These are phyloP conservation scores for Salix dunnii DNA, from an alignment of 345 rosid species.

Conservation along the genomic window DNA sequence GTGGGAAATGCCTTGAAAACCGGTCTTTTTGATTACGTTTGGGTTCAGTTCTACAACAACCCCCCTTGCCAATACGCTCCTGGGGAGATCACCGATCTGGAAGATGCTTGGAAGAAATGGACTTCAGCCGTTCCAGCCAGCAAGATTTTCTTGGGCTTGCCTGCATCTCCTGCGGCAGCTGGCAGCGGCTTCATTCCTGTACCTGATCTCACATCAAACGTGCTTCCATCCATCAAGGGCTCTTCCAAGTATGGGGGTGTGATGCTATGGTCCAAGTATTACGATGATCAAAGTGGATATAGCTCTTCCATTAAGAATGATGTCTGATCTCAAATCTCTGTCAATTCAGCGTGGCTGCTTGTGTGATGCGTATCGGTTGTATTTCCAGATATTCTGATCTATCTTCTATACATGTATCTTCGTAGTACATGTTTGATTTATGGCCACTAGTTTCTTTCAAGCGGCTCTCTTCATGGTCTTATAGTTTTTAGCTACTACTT, in stretches of 20 bases:
- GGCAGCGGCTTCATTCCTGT: conserved; percentile 6
- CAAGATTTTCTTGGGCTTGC: conserved; percentile 3
- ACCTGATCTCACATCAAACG: neutral
- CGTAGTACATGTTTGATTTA: too few relatives aligned
- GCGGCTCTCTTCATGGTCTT: neutral
- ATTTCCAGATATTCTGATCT: neutral
- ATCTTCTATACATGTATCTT: neutral
- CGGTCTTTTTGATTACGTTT: neutral
- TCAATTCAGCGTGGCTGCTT: neutral
- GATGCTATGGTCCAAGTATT: conserved; percentile 1
- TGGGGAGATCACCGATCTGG: neutral
- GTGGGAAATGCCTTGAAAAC: neutral
- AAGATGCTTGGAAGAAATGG: neutral
- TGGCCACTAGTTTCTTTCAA: neutral
- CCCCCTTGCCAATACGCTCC: neutral
- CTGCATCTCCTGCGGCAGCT: conserved; percentile 1
- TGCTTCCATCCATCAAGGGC: neutral
- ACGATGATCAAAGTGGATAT: neutral
- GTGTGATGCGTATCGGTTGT: neutral
- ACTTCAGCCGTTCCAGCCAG: neutral
- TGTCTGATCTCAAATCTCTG: neutral
- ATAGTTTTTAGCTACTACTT: neutral
- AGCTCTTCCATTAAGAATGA: neutral
- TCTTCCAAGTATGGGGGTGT: conserved; percentile 6
- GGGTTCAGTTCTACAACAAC: conserved; percentile 5